These are phyloP conservation scores for Hansenula anomala DNA, from an alignment of 1,139 yeast genomes.

Conservation along the genomic window DNA sequence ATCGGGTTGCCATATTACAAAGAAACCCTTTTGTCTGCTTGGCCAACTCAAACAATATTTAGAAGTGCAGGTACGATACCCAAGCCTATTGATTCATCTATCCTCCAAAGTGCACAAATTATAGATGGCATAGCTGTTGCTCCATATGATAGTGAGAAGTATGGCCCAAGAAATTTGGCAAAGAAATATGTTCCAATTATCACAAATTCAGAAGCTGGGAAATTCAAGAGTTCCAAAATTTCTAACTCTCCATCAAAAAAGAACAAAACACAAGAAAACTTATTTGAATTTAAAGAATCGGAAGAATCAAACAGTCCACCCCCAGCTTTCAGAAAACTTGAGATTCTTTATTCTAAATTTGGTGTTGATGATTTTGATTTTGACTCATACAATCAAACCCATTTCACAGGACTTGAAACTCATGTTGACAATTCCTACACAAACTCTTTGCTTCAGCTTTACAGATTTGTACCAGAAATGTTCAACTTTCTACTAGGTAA, in stretches of 20 bases:
- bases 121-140: conserved; percentile 14
- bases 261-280: conserved; percentile 15
- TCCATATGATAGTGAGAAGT: conserved; percentile 49
- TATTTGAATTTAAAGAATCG: conserved; percentile 22
- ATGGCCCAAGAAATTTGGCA: conserved; percentile 47
- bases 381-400: conserved; percentile 70
- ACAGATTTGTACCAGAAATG: conserved; percentile 69
- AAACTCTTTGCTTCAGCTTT: conserved; percentile 78
- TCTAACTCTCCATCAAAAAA: conserved; percentile 18
- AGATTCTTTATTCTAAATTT: conserved; percentile 80
- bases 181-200: conserved; percentile 43
- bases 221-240: conserved; percentile 68
- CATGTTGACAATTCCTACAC: conserved; percentile 79
- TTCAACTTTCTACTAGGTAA: conserved; percentile 59
- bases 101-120: conserved; percentile 10
- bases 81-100: conserved; percentile 26
- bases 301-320: conserved; percentile 42
- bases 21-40: conserved; percentile 73
- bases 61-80: conserved; percentile 51
- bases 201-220: conserved; percentile 30
- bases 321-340: conserved; percentile 68
- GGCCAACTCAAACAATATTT: conserved; percentile 62
- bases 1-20: conserved; percentile 88
- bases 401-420: conserved; percentile 82
- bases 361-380: conserved; percentile 96